Evolutionary conservation across 2,329 filamentous ascomycete genomes (phyloP).

Genomic region (Sclerotinia minor): DNA sequence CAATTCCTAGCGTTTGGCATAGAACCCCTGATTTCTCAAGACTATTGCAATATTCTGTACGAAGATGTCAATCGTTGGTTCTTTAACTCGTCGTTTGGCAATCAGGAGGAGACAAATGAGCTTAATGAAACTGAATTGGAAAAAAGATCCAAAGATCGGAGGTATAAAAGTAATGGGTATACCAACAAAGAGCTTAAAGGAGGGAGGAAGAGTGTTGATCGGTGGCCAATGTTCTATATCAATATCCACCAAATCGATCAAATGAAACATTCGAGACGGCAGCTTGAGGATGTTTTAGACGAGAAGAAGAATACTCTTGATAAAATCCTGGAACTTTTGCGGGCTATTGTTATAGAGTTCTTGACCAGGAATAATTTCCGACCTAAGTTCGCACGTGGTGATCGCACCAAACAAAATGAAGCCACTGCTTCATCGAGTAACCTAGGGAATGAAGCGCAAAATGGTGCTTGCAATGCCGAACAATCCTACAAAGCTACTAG

Average conservation of each 20-base stretch:
- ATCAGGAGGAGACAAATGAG: conserved; percentile 49
- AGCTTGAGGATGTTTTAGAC: conserved; percentile 48
- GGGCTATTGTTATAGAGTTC: conserved; percentile 71
- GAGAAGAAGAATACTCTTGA: conserved; percentile 46
- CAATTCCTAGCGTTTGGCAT: conserved; percentile 85
- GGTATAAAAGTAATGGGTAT: conserved; percentile 50
- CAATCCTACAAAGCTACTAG: background rate
- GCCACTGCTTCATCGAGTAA: background rate
- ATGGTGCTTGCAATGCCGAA: background rate
- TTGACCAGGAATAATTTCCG: conserved; percentile 68
- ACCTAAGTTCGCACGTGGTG: conserved; percentile 28
- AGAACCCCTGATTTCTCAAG: conserved; percentile 58
- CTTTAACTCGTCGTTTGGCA: conserved; percentile 72
- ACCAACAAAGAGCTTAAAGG: conserved; percentile 54
- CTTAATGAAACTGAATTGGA: conserved; percentile 44
- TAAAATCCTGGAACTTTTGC: conserved; percentile 65
- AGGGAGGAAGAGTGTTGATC: conserved; percentile 67
- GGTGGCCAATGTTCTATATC: conserved; percentile 89
- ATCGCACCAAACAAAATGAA: background rate
- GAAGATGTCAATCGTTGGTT: conserved; percentile 79
- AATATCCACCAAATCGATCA: conserved; percentile 52
- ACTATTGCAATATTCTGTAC: conserved; percentile 66
- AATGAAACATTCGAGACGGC: conserved; percentile 16
- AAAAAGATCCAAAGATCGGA: conserved; percentile 43
- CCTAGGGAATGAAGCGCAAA: background rate